Evolutionary conservation across 2,329 filamentous ascomycete species (phyloP).

Genomic region (Talaromyces rugulosus): DNA sequence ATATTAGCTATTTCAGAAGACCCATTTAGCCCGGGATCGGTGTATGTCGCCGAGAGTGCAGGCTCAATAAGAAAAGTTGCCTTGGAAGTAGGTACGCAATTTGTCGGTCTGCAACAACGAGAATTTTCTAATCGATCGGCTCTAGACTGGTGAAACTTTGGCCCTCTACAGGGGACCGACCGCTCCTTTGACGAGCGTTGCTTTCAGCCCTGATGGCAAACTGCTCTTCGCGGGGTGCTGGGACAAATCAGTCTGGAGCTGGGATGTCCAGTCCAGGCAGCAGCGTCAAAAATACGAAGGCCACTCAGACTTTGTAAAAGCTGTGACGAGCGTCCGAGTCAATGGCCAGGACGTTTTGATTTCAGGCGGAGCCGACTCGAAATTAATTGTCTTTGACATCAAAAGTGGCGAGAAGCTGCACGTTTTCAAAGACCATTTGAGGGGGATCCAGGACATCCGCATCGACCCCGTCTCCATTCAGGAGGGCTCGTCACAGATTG

Average conservation of each 20-base stretch:
- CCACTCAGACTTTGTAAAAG: slow-evolving; percentile 89
- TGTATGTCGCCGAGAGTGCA: slow-evolving; percentile 85
- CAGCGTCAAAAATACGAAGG: slow-evolving; percentile 62
- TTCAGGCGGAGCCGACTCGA: slow-evolving; percentile 72
- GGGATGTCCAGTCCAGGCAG: slow-evolving; percentile 60
- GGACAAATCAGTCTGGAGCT: slow-evolving; percentile 91
- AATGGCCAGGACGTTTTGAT: slow-evolving; percentile 61
- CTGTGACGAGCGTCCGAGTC: slow-evolving; percentile 61
- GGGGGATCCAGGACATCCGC: slow-evolving; percentile 74
- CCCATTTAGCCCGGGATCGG: slow-evolving; percentile 55
- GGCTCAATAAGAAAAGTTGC: slow-evolving; percentile 71
- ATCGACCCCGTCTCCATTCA: slow-evolving; percentile 64
- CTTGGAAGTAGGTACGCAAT: slow-evolving; percentile 62
- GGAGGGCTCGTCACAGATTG: slow-evolving; percentile 35
- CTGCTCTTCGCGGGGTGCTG: slow-evolving; percentile 80
- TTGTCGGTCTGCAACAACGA: neutral
- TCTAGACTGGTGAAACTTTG: slow-evolving; percentile 42
- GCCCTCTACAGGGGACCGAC: slow-evolving; percentile 66
- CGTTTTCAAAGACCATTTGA: slow-evolving; percentile 70
- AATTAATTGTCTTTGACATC: slow-evolving; percentile 80
- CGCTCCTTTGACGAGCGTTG: slow-evolving; percentile 74
- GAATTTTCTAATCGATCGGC: slow-evolving; percentile 1
- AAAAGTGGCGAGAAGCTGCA: slow-evolving; percentile 65
- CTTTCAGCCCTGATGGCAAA: slow-evolving; percentile 57
- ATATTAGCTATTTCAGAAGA: slow-evolving; percentile 71